phyloP scores from a whole-genome alignment of 2,329 filamentous ascomycete species.

The Penicillium janthinellum region DNA sequence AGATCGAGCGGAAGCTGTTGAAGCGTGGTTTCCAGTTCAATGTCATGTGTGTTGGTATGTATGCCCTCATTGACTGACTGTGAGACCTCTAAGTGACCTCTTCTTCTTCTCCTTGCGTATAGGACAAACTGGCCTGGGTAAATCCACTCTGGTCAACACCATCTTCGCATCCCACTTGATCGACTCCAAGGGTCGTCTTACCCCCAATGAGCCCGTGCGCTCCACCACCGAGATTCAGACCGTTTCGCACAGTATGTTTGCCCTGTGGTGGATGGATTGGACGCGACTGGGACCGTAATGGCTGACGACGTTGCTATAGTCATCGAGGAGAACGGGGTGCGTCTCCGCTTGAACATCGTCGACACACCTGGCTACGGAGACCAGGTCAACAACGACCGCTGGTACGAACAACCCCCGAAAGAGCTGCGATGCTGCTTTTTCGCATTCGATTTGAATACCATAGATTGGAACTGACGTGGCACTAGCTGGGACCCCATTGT shows the following conservation, averaged over 20 bases:
- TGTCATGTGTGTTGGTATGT: constrained; percentile 97
- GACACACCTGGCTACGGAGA: constrained; percentile 98
- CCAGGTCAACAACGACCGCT: constrained; percentile 99
- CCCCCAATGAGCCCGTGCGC: constrained; percentile 89
- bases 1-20: constrained; percentile 99
- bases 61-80: background rate
- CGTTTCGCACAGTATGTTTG: constrained; percentile 75
- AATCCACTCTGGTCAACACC: constrained; percentile 99
- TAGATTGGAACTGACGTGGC: constrained; percentile 24
- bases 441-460: background rate
- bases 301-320: constrained; percentile 49
- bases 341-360: constrained; percentile 96
- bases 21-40: constrained; percentile 99
- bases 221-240: constrained; percentile 97
- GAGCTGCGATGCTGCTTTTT: background rate
- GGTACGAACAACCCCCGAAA: constrained; percentile 46
- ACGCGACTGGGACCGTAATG: constrained; percentile 1
- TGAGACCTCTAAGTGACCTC: constrained; percentile 37
- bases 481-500: constrained; percentile 94
- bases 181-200: constrained; percentile 94
- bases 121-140: constrained; percentile 98
- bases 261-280: background rate
- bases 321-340: constrained; percentile 99
- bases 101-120: constrained; percentile 26
- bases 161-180: constrained; percentile 99